Percentiles rank a stretch among this genome's conserved stretches.
phyloP scores from a whole-genome alignment of 1,284 basidiomycete species.

The Cryptococcus hybrid region DNA sequence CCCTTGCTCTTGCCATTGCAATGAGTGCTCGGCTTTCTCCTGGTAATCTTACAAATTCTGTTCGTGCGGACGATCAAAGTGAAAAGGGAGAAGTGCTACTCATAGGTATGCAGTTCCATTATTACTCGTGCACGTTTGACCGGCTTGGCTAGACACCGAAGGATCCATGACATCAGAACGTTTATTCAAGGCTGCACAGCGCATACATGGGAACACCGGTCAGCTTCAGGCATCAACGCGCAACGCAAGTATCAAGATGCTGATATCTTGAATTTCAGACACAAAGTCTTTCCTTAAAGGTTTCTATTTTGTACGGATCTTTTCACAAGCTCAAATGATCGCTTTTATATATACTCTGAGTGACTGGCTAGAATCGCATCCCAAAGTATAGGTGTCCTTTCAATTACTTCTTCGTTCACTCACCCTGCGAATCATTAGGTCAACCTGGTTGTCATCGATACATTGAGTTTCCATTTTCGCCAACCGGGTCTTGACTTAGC shows the following conservation, averaged over 20 bases:
- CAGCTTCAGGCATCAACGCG: constrained; percentile 2
- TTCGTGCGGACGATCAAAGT: constrained; percentile 9
- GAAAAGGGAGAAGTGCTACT: constrained; percentile 39
- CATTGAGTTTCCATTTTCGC: constrained; percentile 47
- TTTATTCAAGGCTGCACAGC: constrained; percentile 20
- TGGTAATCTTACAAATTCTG: not conserved
- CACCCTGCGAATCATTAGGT: constrained; percentile 25
- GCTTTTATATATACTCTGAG: constrained; percentile 44
- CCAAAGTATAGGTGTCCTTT: constrained; percentile 25
- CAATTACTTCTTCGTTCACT: too few relatives aligned
- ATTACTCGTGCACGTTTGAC: not conserved
- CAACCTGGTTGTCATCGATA: constrained; percentile 46
- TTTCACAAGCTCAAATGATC: constrained; percentile 47
- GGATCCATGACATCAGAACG: constrained; percentile 38
- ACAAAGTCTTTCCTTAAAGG: constrained; percentile 10
- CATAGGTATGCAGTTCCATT: constrained; percentile 29
- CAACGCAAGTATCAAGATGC: not conserved
- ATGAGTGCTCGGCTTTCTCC: constrained; percentile 28
- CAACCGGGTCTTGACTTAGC: constrained; percentile 40
- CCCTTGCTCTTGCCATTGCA: constrained; percentile 27
- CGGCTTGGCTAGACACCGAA: constrained; percentile 43
- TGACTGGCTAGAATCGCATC: constrained; percentile 41
- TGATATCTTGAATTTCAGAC: not conserved
- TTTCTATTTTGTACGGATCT: constrained; percentile 43
- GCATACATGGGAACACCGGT: not conserved